Base-by-base conservation (phyloP, 768 basidiomycete genomes). In the Tylopilus intermedius region DNA sequence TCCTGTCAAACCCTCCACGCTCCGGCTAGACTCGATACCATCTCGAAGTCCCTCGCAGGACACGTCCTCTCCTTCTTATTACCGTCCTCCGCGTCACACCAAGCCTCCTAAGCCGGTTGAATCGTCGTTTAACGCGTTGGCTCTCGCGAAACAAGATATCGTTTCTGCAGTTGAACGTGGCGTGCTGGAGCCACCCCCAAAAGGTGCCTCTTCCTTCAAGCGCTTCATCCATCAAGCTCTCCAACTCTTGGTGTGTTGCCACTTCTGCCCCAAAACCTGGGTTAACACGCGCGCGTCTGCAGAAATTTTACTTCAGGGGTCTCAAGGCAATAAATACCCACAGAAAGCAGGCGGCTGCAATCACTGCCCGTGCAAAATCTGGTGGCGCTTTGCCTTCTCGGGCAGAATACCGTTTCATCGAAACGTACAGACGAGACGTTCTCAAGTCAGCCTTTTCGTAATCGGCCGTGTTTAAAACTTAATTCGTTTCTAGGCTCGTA, bases 271-370 rank as follows among this genome's bases (percentile, higher is more conserved):
- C 10, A 21, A 15, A 13, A 11, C 3, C 32, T 14, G 9, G 8
- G 38, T 40, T 61, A 41, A 54, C 45, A 21, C 18, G 15, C 8
- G 3, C 21, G 29, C 29, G 33, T 32, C 1, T 5, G 9, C 61
- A 86, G 85, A 90, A 90, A 86, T 94, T 94, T 68, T 94, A 94
- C 70, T 84, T 74, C 61, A 76, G 81, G 33, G 91, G 90, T 26
- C 72, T 88, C 53, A 88, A 84, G 68, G 75, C 86, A 54, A 82
- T 93, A 56, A 79, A 80, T 61, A 74, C 76, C 33, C 80, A 91
- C 55, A 75, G 81, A 14, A 73, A 73, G 58, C 76, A 81, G 39
- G 81, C 77, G 15, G 67, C 70, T 5, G 72, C 68, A 9, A 88
- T 93, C 45, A 71, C 66, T 21, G 70, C 73, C 6, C 80, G 90